phyloP scores from a whole-genome alignment of 1,284 basidiomycete genomes.

The Mycosarcoma maydis region DNA sequence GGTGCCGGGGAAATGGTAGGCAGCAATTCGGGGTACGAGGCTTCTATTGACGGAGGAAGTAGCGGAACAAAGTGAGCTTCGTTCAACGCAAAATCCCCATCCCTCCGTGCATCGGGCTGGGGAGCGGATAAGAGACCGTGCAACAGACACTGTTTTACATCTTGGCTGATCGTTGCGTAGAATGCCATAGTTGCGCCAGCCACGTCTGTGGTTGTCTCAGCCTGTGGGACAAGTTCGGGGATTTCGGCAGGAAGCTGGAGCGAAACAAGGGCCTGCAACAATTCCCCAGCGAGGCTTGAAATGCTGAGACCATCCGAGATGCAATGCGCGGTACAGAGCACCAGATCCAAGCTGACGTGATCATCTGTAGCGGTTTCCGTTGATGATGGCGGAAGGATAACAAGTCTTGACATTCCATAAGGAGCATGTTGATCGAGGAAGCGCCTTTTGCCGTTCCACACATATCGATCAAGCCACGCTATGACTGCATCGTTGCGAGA shows the following conservation, averaged over 20 bases:
- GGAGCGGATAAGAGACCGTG: constrained; percentile 6
- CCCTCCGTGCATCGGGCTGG: not conserved
- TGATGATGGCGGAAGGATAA: constrained; percentile 19
- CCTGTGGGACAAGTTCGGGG: constrained; percentile 1
- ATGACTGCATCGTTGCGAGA: constrained; percentile 15
- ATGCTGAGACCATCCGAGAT: constrained; percentile 44
- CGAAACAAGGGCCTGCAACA: constrained; percentile 20
- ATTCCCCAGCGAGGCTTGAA: constrained; percentile 30
- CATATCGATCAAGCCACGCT: constrained; percentile 28
- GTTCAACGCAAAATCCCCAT: not conserved
- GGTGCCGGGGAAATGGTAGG: not conserved
- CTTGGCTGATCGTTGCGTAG: constrained; percentile 6
- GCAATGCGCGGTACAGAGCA: constrained; percentile 39
- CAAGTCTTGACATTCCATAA: constrained; percentile 28
- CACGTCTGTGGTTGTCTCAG: not conserved
- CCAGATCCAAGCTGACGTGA: constrained; percentile 25
- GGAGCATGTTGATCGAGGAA: constrained; percentile 25
- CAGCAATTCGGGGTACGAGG: constrained; percentile 31
- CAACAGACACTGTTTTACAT: constrained; percentile 15
- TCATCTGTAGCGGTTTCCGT: not conserved
- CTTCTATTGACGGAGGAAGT: constrained; percentile 35
- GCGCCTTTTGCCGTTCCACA: constrained; percentile 43
- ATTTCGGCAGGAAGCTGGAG: constrained; percentile 19
- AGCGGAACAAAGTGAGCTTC: constrained; percentile 15
- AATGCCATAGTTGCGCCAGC: constrained; percentile 3